These are phyloP conservation scores for Nyctanthes arbortristis DNA, from an alignment of 257 asterid genomes.

Conservation along the genomic window DNA sequence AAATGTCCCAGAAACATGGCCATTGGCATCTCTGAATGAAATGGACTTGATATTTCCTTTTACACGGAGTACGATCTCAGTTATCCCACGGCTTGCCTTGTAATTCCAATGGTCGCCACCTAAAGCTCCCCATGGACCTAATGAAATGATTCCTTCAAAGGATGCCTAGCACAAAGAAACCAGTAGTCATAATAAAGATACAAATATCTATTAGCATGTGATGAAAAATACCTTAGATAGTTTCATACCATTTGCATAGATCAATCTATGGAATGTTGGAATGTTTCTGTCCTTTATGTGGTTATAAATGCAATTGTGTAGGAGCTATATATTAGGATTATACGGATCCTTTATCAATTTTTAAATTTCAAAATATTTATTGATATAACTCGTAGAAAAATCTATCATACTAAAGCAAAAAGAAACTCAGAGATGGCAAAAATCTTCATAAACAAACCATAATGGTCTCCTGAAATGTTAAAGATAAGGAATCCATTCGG, in stretches of 20 bases:
- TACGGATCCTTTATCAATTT: too few species aligned
- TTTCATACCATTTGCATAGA: not conserved
- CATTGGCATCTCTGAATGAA: not conserved
- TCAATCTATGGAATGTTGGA: not conserved
- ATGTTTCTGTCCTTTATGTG: not conserved
- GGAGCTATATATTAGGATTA: too few species aligned
- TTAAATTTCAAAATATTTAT: too few species aligned
- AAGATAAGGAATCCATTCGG: too few species aligned
- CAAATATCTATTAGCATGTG: not conserved
- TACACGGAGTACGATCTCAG: not conserved
- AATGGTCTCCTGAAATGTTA: too few species aligned
- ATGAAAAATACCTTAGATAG: not conserved
- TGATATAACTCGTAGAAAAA: too few species aligned
- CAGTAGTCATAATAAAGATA: not conserved
- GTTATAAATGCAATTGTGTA: not conserved
- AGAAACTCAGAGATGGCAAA: too few species aligned
- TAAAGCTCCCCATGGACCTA: not conserved
- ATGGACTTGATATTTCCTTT: not conserved
- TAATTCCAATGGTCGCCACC: not conserved
- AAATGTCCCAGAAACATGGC: not conserved
- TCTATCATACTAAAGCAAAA: too few species aligned
- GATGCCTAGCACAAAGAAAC: slow-evolving; percentile 1
- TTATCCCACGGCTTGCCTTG: not conserved
- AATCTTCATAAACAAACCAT: too few species aligned
- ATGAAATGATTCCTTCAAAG: not conserved